Percentiles rank a stretch among this genome's conserved stretches.
These are phyloP conservation scores for Boletus reticuloceps DNA, from an alignment of 768 basidiomycete genomes.

Conservation along the genomic window DNA sequence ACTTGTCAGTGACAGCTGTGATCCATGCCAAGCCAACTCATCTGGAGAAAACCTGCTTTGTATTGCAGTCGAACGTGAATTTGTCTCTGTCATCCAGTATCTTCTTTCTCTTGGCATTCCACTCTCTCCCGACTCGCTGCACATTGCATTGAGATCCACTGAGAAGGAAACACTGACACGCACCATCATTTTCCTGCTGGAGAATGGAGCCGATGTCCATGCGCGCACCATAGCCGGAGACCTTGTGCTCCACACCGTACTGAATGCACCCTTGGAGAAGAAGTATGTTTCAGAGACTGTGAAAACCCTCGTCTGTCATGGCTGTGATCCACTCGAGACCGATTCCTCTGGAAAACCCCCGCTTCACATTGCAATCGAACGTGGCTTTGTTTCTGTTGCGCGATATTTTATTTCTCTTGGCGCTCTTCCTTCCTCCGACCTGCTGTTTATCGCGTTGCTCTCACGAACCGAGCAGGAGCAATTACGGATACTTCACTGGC, in stretches of 20 bases:
- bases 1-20: too few relatives aligned
- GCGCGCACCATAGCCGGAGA: background rate
- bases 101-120: background rate
- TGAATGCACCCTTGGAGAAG: background rate
- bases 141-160: background rate
- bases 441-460: too few relatives aligned
- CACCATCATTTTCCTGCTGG: too few relatives aligned
- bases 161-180: too few relatives aligned
- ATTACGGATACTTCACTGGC: background rate
- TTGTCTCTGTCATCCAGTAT: too few relatives aligned
- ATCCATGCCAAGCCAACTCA: too few relatives aligned
- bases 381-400: background rate
- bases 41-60: too few relatives aligned
- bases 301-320: too few relatives aligned
- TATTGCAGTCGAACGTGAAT: too few relatives aligned
- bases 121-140: background rate
- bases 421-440: too few relatives aligned
- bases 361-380: background rate
- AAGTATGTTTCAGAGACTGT: too few relatives aligned
- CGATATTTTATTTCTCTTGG: background rate
- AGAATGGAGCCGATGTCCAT: background rate
- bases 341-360: background rate
- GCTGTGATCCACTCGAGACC: background rate
- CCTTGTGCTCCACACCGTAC: background rate
- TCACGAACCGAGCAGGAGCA: background rate